Percentiles rank a stretch among this genome's conserved stretches.
phyloP scores from a whole-genome alignment of 179 eudicot species.

The Sideroxylon spinosum region DNA sequence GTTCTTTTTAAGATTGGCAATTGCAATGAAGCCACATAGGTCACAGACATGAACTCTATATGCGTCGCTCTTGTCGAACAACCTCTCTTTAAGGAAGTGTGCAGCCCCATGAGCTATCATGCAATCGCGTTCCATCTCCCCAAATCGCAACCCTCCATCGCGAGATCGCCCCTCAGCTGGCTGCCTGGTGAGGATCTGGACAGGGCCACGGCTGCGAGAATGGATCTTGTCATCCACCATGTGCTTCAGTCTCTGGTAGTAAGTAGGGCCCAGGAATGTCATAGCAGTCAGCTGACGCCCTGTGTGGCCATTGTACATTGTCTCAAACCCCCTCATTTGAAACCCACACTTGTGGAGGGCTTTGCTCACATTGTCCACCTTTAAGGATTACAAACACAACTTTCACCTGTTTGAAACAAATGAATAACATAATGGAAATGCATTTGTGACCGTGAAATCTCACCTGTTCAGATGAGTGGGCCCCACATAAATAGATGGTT shows the following conservation, averaged over 20 bases:
- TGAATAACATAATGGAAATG: no score
- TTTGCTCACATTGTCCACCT: constrained; percentile 89
- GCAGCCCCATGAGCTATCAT: constrained; percentile 99
- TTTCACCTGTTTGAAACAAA: not conserved
- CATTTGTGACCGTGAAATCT: no score
- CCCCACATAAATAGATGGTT: no score
- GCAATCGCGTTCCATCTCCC: constrained; percentile 96
- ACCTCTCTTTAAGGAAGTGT: constrained; percentile 81
- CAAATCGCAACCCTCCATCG: constrained; percentile 94
- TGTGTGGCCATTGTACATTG: constrained; percentile 94
- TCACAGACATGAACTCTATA: constrained; percentile 90
- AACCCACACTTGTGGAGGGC: constrained; percentile 94
- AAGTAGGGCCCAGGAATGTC: constrained; percentile 94
- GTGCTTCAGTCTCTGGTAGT: constrained; percentile 88
- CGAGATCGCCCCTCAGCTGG: constrained; percentile 97
- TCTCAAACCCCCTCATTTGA: constrained; percentile 96
- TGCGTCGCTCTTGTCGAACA: constrained; percentile 94
- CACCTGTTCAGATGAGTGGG: no score
- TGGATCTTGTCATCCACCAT: constrained; percentile 97
- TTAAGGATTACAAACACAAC: not conserved
- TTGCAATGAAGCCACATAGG: constrained; percentile 73
- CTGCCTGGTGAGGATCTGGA: constrained; percentile 87
- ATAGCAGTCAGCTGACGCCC: constrained; percentile 70
- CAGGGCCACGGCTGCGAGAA: constrained; percentile 89
- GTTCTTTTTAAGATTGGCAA: constrained; percentile 85